These are phyloP conservation scores for Chlorella ohadii DNA, from an alignment of 139 green algal genomes.

Conservation along the genomic window DNA sequence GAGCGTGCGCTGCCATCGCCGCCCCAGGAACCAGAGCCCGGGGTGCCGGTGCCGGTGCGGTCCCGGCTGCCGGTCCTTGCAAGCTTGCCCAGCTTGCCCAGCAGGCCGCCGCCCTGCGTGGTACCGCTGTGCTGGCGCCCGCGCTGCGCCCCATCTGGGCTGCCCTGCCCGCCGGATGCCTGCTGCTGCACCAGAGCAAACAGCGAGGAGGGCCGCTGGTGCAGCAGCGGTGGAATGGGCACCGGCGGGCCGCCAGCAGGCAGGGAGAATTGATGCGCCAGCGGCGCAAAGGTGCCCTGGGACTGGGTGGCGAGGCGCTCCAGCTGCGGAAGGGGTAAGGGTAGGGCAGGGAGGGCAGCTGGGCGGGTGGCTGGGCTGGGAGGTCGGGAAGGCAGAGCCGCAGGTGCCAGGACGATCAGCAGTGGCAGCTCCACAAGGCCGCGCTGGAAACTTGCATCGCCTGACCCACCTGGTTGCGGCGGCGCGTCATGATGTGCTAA, in stretches of 20 bases:
- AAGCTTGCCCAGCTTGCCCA: not conserved
- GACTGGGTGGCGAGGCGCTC: not conserved
- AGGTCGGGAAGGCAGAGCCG: not conserved
- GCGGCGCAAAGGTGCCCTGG: not conserved
- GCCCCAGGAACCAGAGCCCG: not conserved
- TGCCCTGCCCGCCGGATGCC: not conserved
- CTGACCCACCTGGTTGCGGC: slow-evolving; percentile 11
- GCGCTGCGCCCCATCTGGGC: not conserved
- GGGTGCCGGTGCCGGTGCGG: not conserved
- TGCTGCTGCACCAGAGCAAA: not conserved
- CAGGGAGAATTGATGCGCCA: not conserved
- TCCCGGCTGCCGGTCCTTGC: not conserved
- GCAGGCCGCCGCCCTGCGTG: not conserved
- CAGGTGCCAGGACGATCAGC: too few relatives aligned
- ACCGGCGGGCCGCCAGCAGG: not conserved
- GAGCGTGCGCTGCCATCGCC: not conserved
- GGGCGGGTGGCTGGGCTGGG: not conserved
- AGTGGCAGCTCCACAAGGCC: too few relatives aligned
- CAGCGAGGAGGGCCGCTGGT: not conserved
- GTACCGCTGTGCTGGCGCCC: too few relatives aligned
- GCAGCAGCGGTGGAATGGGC: not conserved
- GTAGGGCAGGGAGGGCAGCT: not conserved
- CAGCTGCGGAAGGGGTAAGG: not conserved
- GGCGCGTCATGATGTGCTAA: not conserved
- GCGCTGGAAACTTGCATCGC: too few relatives aligned